Evolutionary conservation across 2,329 filamentous ascomycete species (phyloP).

Genomic region (Stylonectria norvegica): DNA sequence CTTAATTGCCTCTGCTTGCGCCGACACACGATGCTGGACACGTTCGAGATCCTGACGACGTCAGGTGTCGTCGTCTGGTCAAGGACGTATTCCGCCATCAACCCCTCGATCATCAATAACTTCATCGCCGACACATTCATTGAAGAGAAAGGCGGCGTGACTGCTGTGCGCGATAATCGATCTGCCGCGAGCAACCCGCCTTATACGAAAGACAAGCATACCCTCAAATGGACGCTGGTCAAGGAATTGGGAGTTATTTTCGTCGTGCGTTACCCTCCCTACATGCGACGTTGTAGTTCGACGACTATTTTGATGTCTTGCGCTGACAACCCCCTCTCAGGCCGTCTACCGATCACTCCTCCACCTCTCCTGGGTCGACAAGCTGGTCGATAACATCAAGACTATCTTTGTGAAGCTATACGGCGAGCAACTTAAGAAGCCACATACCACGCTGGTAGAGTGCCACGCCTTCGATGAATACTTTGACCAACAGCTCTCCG

Average conservation of each 20-base stretch:
- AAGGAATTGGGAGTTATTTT: constrained; percentile 96
- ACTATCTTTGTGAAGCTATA: constrained; percentile 90
- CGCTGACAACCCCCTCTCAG: constrained; percentile 44
- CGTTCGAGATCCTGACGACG: constrained; percentile 93
- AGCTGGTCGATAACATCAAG: constrained; percentile 90
- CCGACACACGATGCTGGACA: constrained; percentile 71
- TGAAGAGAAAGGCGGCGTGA: constrained; percentile 74
- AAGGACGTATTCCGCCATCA: constrained; percentile 75
- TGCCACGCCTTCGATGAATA: constrained; percentile 83
- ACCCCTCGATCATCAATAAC: constrained; percentile 81
- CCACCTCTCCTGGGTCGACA: constrained; percentile 95
- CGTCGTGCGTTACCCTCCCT: constrained; percentile 56
- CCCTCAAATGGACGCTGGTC: constrained; percentile 85
- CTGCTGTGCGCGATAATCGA: constrained; percentile 55
- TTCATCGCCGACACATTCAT: constrained; percentile 97
- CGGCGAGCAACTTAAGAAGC: constrained; percentile 77
- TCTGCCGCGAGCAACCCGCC: constrained; percentile 64
- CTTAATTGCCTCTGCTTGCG: constrained; percentile 7
- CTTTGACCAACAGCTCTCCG: constrained; percentile 87
- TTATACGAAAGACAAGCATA: constrained; percentile 91
- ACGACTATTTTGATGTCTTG: constrained; percentile 14
- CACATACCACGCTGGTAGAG: constrained; percentile 72
- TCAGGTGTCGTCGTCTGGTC: constrained; percentile 98
- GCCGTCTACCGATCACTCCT: constrained; percentile 95
- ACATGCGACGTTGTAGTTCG: too few species aligned